A percentile compares a stretch with the other conserved stretches of the same genome.
Evolutionary conservation across 306 rosid genomes (phyloP).

Genomic region (Psophocarpus tetragonolobus): DNA sequence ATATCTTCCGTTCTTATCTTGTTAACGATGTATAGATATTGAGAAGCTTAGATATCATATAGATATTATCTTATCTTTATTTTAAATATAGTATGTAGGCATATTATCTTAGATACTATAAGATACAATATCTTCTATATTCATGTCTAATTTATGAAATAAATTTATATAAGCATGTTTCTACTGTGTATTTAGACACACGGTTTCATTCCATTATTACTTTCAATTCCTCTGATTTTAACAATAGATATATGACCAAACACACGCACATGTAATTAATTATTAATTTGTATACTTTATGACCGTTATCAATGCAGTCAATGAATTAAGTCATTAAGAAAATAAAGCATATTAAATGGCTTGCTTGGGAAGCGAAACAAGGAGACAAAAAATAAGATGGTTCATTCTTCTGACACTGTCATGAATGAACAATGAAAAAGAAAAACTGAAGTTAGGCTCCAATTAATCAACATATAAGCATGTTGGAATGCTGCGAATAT

Average conservation of each 20-base stretch:
- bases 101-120: too few species aligned
- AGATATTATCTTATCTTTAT: too few species aligned
- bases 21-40: background rate
- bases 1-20: background rate
- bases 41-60: too few species aligned
- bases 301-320: background rate
- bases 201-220: too few species aligned
- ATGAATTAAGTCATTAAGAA: background rate
- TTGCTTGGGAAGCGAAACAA: background rate
- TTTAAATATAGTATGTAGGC: too few species aligned
- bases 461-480: background rate
- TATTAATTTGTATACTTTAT: background rate
- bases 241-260: constrained; percentile 3
- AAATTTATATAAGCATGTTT: too few species aligned
- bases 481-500: background rate
- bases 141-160: too few species aligned
- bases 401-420: background rate
- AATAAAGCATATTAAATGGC: background rate
- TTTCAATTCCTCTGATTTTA: too few species aligned
- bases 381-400: background rate
- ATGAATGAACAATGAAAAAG: background rate
- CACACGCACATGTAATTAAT: background rate
- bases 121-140: too few species aligned
- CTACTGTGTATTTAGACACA: too few species aligned
- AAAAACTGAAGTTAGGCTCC: background rate